These are phyloP conservation scores for Desmodesmus armatus DNA, from an alignment of 139 green algal genomes.

Conservation along the genomic window DNA sequence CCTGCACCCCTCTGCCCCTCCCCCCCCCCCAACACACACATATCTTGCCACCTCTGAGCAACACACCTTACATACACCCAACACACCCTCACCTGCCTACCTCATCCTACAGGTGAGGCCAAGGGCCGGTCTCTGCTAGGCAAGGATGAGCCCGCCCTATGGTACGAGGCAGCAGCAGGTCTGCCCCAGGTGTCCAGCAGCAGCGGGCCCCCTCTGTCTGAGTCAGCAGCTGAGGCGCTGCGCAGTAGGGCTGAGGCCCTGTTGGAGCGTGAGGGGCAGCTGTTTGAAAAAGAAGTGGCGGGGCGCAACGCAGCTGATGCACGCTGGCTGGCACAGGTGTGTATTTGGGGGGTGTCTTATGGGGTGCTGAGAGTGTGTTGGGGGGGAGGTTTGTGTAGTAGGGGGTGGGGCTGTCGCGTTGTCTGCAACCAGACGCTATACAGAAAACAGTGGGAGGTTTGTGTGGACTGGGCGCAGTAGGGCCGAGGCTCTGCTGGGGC, in stretches of 20 bases:
- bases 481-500: neutral
- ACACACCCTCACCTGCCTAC: too few relatives aligned
- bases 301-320: slow-evolving; percentile 65
- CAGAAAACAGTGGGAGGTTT: too few relatives aligned
- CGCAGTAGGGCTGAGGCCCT: slow-evolving; percentile 50
- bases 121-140: slow-evolving; percentile 65
- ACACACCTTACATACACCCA: too few relatives aligned
- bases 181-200: slow-evolving; percentile 48
- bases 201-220: slow-evolving; percentile 14
- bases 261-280: slow-evolving; percentile 64
- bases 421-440: too few relatives aligned
- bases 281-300: slow-evolving; percentile 71
- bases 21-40: too few relatives aligned
- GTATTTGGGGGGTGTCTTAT: neutral
- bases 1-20: too few relatives aligned
- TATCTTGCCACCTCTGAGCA: too few relatives aligned
- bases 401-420: too few relatives aligned
- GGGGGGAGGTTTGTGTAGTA: too few relatives aligned
- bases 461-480: too few relatives aligned
- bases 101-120: slow-evolving; percentile 52
- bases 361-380: too few relatives aligned
- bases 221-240: slow-evolving; percentile 52
- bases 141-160: slow-evolving; percentile 68
- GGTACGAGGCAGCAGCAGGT: slow-evolving; percentile 68
- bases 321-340: slow-evolving; percentile 84